Percentiles rank a stretch among this genome's conserved stretches.
Evolutionary conservation across 2,329 filamentous ascomycete genomes (phyloP).

Genomic region (Colletotrichum ledebouriae): DNA sequence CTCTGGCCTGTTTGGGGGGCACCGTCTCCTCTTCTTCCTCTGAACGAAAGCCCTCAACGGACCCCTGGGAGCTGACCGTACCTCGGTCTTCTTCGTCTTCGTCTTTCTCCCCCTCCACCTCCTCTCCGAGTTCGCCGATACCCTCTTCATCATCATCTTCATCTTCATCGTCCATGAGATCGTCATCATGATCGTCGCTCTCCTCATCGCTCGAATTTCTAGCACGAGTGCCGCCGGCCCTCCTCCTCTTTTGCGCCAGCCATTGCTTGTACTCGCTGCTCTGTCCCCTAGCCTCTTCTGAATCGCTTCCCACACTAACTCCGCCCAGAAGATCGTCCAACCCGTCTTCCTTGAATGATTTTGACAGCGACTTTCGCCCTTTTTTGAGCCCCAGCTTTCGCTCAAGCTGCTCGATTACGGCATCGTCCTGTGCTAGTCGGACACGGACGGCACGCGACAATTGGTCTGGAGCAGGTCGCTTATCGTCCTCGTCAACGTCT

Average conservation of each 20-base stretch:
- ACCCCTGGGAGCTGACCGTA: conserved; percentile 49
- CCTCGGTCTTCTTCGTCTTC: conserved; percentile 48
- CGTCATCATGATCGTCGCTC: conserved; percentile 26
- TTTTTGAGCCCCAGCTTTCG: conserved; percentile 86
- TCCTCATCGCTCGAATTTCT: conserved; percentile 18
- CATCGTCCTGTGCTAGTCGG: conserved; percentile 83
- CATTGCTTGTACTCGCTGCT: conserved; percentile 71
- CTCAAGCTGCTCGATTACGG: conserved; percentile 88
- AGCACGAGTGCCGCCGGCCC: conserved; percentile 51
- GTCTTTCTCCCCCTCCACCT: conserved; percentile 45
- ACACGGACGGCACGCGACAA: conserved; percentile 60
- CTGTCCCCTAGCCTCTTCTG: conserved; percentile 65
- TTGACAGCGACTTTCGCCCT: conserved; percentile 79
- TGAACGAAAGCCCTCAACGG: conserved; percentile 57
- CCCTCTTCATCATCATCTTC: conserved; percentile 47
- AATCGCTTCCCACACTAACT: conserved; percentile 57
- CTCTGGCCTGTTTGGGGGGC: conserved; percentile 66
- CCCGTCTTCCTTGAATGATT: conserved; percentile 84
- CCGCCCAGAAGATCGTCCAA: conserved; percentile 83
- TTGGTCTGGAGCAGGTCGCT: neutral
- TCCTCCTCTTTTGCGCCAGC: conserved; percentile 69
- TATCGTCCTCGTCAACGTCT: conserved; percentile 42
- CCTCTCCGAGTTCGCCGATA: conserved; percentile 49
- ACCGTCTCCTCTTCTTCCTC: conserved; percentile 50
- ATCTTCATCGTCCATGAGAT: conserved; percentile 39